Percentiles rank a stretch among this genome's conserved stretches.
Conservation (phyloP, 2,329 filamentous ascomycete genomes). For the Rhynchosporium graminicola region DNA sequence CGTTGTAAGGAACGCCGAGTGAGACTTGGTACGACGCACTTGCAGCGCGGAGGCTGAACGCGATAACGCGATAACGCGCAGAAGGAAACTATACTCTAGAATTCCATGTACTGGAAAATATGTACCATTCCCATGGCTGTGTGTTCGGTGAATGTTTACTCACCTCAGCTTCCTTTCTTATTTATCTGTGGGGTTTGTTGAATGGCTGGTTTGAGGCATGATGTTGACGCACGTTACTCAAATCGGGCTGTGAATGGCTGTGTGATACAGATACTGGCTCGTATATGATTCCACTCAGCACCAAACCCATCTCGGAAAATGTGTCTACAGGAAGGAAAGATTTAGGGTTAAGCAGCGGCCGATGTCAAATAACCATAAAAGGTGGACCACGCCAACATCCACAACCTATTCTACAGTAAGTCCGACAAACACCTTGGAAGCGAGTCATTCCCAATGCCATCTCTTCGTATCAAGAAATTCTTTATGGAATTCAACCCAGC, state of each 20-base stretch:
- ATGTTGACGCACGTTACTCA: too few relatives aligned
- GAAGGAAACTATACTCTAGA: background rate
- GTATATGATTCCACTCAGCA: too few relatives aligned
- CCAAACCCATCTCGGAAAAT: background rate
- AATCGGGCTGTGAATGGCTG: background rate
- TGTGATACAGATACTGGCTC: too few relatives aligned
- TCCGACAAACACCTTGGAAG: background rate
- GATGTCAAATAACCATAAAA: conserved; percentile 10
- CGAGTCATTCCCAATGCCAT: too few relatives aligned
- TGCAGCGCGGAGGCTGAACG: background rate
- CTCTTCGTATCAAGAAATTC: too few relatives aligned
- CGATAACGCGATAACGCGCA: background rate
- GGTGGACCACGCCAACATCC: background rate
- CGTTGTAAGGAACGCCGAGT: conserved; percentile 1
- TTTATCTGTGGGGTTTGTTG: too few relatives aligned
- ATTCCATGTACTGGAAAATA: too few relatives aligned
- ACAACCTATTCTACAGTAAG: background rate
- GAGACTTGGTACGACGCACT: background rate
- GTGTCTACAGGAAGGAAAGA: background rate
- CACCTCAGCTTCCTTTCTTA: too few relatives aligned
- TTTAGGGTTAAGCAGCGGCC: conserved; percentile 3
- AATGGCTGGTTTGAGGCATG: too few relatives aligned
- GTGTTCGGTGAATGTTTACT: too few relatives aligned
- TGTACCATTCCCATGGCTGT: too few relatives aligned
- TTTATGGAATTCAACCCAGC: too few relatives aligned